These are phyloP conservation scores for Eucalyptus globulus DNA, from an alignment of 345 rosid species.

Conservation along the genomic window DNA sequence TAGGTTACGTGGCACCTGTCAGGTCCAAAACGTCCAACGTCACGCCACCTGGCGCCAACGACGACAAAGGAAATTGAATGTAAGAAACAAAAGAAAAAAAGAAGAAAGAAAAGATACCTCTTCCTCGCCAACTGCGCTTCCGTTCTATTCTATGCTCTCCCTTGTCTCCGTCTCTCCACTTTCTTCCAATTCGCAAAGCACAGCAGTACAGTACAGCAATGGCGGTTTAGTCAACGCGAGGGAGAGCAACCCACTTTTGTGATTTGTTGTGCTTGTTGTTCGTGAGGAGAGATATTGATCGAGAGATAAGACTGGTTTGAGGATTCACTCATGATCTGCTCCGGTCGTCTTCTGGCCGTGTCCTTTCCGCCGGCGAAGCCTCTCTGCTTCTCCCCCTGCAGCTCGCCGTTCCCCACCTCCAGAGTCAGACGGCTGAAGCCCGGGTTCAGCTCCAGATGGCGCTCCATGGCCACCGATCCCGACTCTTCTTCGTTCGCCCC, in stretches of 20 bases:
- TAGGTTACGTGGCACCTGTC: background rate
- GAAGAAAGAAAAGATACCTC: background rate
- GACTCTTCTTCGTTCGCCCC: constrained; percentile 31
- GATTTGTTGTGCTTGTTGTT: background rate
- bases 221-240: background rate
- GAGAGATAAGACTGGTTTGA: background rate
- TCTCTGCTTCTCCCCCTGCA: background rate
- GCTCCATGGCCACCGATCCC: constrained; percentile 36
- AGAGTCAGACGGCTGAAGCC: constrained; percentile 2
- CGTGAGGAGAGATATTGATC: background rate
- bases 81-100: background rate
- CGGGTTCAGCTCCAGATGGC: constrained; percentile 30
- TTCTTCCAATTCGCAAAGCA: background rate
- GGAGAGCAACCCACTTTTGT: background rate
- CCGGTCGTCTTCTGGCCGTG: constrained; percentile 42
- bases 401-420: background rate
- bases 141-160: background rate
- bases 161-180: background rate
- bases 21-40: background rate
- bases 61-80: background rate
- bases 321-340: constrained; percentile 26
- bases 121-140: background rate
- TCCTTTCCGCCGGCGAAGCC: constrained; percentile 39
- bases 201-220: background rate
- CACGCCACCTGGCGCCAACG: background rate